phyloP scores from a whole-genome alignment of 345 rosid genomes.

The Eucalyptus leucophloia region DNA sequence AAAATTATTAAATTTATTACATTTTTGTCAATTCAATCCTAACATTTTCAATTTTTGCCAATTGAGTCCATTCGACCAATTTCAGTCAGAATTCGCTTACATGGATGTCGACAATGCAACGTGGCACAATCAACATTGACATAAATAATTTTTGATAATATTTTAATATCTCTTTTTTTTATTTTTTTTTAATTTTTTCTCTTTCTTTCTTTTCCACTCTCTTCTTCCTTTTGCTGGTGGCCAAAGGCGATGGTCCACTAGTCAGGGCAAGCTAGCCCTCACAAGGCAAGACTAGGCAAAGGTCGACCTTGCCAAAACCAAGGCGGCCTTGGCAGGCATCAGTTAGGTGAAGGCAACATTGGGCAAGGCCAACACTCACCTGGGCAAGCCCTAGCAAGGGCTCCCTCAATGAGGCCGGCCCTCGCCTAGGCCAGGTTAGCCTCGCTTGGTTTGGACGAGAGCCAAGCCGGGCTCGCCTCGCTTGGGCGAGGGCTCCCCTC shows the following conservation, averaged over 20 bases:
- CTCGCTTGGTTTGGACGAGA: fast-evolving
- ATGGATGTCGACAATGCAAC: fast-evolving
- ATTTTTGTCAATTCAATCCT: too few relatives aligned
- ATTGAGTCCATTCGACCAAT: fast-evolving
- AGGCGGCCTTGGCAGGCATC: fast-evolving
- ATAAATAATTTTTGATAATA: too few relatives aligned
- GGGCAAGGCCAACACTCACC: fast-evolving
- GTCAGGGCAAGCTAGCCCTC: too few relatives aligned
- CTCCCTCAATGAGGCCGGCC: too few relatives aligned
- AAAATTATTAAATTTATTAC: too few relatives aligned
- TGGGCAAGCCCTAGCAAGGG: too few relatives aligned
- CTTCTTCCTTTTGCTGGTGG: too few relatives aligned
- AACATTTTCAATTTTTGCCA: too few relatives aligned
- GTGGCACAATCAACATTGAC: fast-evolving
- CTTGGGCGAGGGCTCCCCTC: fast-evolving
- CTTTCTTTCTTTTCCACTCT: too few relatives aligned
- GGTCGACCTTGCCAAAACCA: fast-evolving
- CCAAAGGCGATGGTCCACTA: fast-evolving
- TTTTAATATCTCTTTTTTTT: too few relatives aligned
- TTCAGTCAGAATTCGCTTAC: too few relatives aligned
- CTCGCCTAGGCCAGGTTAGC: fast-evolving
- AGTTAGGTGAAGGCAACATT: fast-evolving
- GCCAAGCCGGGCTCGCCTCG: fast-evolving
- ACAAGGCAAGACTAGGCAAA: fast-evolving
- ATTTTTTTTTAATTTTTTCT: too few relatives aligned